phyloP scores from a whole-genome alignment of 345 rosid genomes.

The Citrus cavaleriei region DNA sequence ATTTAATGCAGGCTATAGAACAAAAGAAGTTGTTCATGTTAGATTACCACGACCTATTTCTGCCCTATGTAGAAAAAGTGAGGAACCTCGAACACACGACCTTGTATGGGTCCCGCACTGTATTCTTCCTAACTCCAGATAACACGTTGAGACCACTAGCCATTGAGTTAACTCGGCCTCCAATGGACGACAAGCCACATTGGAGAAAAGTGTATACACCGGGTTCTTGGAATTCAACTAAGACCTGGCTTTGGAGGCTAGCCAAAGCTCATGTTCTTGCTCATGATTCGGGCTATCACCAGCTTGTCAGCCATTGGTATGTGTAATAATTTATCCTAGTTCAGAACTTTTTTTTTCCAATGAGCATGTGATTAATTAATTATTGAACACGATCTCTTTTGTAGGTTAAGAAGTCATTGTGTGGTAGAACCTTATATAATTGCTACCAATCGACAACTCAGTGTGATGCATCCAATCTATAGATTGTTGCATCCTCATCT shows the following conservation, averaged over 20 bases:
- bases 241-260: conserved; percentile 66
- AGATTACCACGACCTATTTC: conserved; percentile 55
- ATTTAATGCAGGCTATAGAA: conserved; percentile 39
- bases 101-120: conserved; percentile 61
- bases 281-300: conserved; percentile 66
- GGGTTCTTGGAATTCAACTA: conserved; percentile 33
- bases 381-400: neutral
- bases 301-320: conserved; percentile 80
- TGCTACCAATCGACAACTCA: conserved; percentile 66
- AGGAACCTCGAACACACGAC: conserved; percentile 46
- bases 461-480: conserved; percentile 69
- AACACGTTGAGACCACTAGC: conserved; percentile 53
- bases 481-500: conserved; percentile 64
- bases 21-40: conserved; percentile 47
- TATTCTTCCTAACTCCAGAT: conserved; percentile 53
- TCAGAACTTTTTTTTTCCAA: too few species aligned
- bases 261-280: conserved; percentile 71
- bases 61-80: conserved; percentile 65
- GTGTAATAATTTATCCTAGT: neutral
- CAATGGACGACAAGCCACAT: conserved; percentile 45
- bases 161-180: conserved; percentile 68
- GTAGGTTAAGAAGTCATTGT: conserved; percentile 72
- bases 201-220: conserved; percentile 59
- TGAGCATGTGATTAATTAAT: too few species aligned
- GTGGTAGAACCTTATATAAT: conserved; percentile 68